Evolutionary conservation across 2,329 filamentous ascomycete genomes (phyloP).

Genomic region (Fusarium sp.): DNA sequence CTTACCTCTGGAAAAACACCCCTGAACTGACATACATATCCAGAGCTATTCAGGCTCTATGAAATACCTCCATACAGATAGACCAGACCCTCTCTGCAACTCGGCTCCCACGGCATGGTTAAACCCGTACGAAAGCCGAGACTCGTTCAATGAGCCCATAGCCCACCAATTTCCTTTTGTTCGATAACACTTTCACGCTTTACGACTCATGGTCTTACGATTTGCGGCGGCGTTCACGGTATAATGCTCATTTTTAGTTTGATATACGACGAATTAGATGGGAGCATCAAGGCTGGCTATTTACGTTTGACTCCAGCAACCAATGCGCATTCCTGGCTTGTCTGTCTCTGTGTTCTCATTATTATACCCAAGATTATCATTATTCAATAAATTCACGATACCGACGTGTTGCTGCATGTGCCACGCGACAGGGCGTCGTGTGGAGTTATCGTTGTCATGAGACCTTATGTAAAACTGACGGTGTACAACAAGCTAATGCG

Average conservation of each 20-base stretch:
- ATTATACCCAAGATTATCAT: constrained; percentile 27
- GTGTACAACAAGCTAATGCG: constrained; percentile 40
- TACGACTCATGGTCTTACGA: constrained; percentile 39
- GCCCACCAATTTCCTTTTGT: constrained; percentile 2
- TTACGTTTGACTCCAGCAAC: constrained; percentile 18
- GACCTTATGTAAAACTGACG: constrained; percentile 32
- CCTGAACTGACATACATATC: constrained; percentile 14
- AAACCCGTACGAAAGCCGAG: constrained; percentile 10
- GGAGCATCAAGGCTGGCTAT: constrained; percentile 22
- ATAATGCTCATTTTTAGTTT: constrained; percentile 21
- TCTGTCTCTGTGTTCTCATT: constrained; percentile 12
- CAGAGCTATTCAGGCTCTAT: constrained; percentile 13
- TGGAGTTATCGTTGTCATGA: constrained; percentile 38
- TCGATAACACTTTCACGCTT: constrained; percentile 17
- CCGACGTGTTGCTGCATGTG: constrained; percentile 21
- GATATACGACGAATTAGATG: constrained; percentile 23
- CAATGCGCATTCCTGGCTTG: constrained; percentile 8
- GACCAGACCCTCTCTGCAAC: neutral
- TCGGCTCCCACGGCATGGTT: constrained; percentile 5
- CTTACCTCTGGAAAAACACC: constrained; percentile 18
- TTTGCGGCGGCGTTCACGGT: constrained; percentile 32
- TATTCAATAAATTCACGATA: constrained; percentile 15
- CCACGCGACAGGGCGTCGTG: constrained; percentile 30
- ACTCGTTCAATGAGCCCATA: neutral
- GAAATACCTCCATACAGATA: too few relatives aligned